Base-by-base conservation (phyloP, 2,329 filamentous ascomycete genomes). In the Hymenoscyphus fraxineus region DNA sequence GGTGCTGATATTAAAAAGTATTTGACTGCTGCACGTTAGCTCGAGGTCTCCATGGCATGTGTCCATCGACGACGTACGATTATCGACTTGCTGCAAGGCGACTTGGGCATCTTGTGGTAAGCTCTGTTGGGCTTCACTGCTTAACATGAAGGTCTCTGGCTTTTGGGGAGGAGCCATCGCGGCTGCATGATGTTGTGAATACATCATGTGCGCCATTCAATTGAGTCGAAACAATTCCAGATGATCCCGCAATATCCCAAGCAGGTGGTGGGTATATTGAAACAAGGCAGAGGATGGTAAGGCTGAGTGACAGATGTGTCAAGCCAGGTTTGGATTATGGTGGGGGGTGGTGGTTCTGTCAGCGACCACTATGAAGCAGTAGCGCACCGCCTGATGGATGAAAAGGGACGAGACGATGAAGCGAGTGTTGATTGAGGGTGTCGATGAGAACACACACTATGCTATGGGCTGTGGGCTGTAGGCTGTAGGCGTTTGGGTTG, bases 1-100 rank as follows among this genome's bases (percentile, higher is more conserved):
- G 95, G 95, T 51, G 95, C 95, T 56, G 95, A 99, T 73, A 99
- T 96, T 80, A 99, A 90, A 80, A 99, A 99, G 81, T 98, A 99
- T 86, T 99, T 99, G 75, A 99, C 93, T 97, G 76, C 31, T 44
- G 9, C 22, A 39, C 57, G 64, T 74, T 64, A 73, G 70, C 44
- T 59, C 39, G 39, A 39, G 16, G 5, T 38, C 40, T 65, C 74
- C 68, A 77, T 12, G 22, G 16, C 38, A 16, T 19, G 40, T 31
- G 12, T 27, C 27, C 27, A 27, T 27, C 16, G 35, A 35, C 22
- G 73, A 85, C 93, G 80, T 84, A 97, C 93, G 82, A 79, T 98
- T 98, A 79, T 99, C 95, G 72, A 99, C 95, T 80, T 99, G 95
- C 79, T 98, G 94, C 71, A 99, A 84, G 67, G 95, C 95, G 76